phyloP scores from a whole-genome alignment of 768 basidiomycete species.

The Amanita exitialis region DNA sequence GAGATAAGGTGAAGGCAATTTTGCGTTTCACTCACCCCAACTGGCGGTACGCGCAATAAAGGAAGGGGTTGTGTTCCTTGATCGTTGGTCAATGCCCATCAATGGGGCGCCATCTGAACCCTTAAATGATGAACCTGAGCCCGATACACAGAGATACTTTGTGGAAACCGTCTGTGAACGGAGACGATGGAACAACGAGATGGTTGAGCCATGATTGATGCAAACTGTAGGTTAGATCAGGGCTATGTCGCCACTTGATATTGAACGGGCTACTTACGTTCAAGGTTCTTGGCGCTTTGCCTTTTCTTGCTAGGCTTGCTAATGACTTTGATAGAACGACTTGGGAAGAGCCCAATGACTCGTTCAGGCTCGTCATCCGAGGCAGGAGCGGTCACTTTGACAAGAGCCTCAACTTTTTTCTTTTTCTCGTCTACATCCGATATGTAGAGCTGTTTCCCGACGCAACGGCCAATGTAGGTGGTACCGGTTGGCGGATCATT shows the following conservation, averaged over 20 bases:
- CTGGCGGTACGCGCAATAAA: constrained; percentile 86
- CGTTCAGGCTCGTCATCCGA: constrained; percentile 76
- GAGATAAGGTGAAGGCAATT: constrained; percentile 6
- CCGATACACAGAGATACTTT: constrained; percentile 93
- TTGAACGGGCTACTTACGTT: constrained; percentile 48
- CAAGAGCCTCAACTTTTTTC: constrained; percentile 90
- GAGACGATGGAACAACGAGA: constrained; percentile 92
- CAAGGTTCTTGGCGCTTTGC: constrained; percentile 86
- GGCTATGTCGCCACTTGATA: constrained; percentile 8
- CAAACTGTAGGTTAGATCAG: constrained; percentile 47
- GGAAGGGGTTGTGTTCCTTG: constrained; percentile 65
- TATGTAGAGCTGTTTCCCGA: constrained; percentile 92
- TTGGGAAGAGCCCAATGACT: constrained; percentile 82
- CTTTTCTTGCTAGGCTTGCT: constrained; percentile 98
- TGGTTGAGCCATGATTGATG: constrained; percentile 92
- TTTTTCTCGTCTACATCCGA: constrained; percentile 93
- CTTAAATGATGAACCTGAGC: constrained; percentile 84
- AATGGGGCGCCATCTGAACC: constrained; percentile 87
- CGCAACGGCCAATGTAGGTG: constrained; percentile 87
- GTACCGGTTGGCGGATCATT: constrained; percentile 71
- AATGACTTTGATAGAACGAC: constrained; percentile 95
- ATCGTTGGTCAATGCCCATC: constrained; percentile 68
- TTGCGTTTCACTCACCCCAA: constrained; percentile 53
- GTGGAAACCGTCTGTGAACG: constrained; percentile 94
- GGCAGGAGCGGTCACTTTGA: constrained; percentile 76